These are phyloP conservation scores for Pestalotiopsis sp. DNA, from an alignment of 2,329 filamentous ascomycete genomes.

Conservation along the genomic window DNA sequence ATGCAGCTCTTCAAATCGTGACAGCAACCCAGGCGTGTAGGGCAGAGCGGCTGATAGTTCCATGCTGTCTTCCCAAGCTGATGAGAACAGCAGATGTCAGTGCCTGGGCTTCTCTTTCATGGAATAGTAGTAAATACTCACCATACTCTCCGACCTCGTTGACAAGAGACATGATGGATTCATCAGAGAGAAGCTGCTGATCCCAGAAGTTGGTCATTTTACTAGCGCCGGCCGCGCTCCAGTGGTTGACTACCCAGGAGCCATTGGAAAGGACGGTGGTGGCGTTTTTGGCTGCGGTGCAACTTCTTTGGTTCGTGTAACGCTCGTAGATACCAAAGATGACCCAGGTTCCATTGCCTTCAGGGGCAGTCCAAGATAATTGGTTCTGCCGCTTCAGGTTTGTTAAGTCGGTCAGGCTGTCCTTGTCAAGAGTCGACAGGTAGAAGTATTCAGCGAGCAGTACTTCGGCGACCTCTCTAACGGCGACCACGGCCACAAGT, in stretches of 20 bases:
- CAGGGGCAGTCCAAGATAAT: constrained; percentile 16
- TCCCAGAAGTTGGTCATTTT: constrained; percentile 27
- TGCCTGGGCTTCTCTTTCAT: not conserved
- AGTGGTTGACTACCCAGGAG: constrained; percentile 28
- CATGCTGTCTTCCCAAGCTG: constrained; percentile 28
- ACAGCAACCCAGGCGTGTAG: constrained; percentile 22
- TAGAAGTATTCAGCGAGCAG: not conserved
- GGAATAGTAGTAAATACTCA: constrained; percentile 15
- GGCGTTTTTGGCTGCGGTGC: constrained; percentile 15
- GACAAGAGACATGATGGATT: constrained; percentile 15
- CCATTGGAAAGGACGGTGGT: constrained; percentile 23
- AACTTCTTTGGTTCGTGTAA: constrained; percentile 22
- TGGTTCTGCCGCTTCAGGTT: constrained; percentile 9
- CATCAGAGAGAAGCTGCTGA: constrained; percentile 20
- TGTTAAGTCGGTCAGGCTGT: constrained; percentile 18
- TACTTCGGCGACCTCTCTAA: constrained; percentile 7
- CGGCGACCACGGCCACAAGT: constrained; percentile 23
- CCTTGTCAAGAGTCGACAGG: constrained; percentile 11
- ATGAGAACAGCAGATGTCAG: not conserved
- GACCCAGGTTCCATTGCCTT: constrained; percentile 14
- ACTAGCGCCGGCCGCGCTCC: constrained; percentile 23
- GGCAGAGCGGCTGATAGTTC: constrained; percentile 25
- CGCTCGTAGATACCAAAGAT: constrained; percentile 23
- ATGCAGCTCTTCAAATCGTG: constrained; percentile 17
- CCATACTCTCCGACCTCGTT: constrained; percentile 21